Evolutionary conservation across 2,329 filamentous ascomycete genomes (phyloP).

Genomic region (Periconia sp.): DNA sequence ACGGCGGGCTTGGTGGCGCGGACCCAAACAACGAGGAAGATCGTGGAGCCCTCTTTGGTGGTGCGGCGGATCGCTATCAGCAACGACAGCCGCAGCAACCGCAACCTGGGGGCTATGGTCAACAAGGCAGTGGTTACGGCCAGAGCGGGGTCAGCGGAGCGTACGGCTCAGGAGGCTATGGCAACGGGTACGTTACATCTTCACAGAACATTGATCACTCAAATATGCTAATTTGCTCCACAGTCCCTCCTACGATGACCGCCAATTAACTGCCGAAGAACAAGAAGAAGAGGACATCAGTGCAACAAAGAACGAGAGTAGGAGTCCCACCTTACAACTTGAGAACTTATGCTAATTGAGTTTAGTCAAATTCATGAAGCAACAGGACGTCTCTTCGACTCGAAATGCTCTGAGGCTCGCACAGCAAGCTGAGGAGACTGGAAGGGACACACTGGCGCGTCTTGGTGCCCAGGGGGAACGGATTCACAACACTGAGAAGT

Average conservation of each 20-base stretch:
- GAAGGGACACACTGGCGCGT: conserved; percentile 52
- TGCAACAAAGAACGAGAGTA: conserved; percentile 75
- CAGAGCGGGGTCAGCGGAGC: conserved; percentile 27
- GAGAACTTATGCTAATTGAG: too few relatives aligned
- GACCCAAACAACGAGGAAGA: conserved; percentile 60
- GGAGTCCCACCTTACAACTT: too few relatives aligned
- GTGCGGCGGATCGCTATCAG: conserved; percentile 58
- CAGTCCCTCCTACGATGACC: conserved; percentile 62
- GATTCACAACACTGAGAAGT: conserved; percentile 37
- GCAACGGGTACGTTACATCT: too few relatives aligned
- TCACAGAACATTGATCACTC: too few relatives aligned
- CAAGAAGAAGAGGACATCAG: conserved; percentile 77
- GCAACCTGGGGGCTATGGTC: conserved; percentile 34
- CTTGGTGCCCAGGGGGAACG: conserved; percentile 44
- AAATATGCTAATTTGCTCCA: too few relatives aligned
- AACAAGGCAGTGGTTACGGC: conserved; percentile 26
- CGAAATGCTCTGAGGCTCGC: conserved; percentile 68
- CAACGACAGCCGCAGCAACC: conserved; percentile 44
- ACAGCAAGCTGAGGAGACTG: conserved; percentile 72
- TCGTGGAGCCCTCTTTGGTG: conserved; percentile 70
- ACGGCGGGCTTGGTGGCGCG: conserved; percentile 41
- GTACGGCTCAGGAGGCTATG: conserved; percentile 50
- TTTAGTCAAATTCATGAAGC: conserved; percentile 76
- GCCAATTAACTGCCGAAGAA: conserved; percentile 80
- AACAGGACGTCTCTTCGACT: conserved; percentile 69